Conservation (phyloP, 176 grass and related monocot genomes). For the Tuctoria greenei region DNA sequence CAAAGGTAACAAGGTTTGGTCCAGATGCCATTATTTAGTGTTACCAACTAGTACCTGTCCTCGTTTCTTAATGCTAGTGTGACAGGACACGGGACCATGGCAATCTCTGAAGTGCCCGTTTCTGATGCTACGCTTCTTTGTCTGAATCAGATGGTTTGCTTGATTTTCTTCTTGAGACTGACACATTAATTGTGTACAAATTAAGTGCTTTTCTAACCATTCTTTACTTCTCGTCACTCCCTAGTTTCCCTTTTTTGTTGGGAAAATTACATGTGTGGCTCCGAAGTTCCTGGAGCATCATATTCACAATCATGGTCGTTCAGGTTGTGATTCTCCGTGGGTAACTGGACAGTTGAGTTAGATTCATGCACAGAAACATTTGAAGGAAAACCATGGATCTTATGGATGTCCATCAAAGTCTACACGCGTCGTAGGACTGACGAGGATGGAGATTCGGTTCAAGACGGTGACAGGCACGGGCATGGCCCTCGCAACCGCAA, state of each 20-base stretch:
- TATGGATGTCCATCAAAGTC: conserved; percentile 17
- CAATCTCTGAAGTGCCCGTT: neutral
- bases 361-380: neutral
- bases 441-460: conserved; percentile 33
- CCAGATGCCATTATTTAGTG: neutral
- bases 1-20: neutral
- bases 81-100: neutral
- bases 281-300: neutral
- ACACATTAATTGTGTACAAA: neutral
- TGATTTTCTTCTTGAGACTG: neutral
- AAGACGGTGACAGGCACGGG: neutral
- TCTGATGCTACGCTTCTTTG: neutral
- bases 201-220: neutral
- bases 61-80: neutral
- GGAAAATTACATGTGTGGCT: too few relatives aligned
- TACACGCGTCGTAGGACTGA: conserved; percentile 47
- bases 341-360: neutral
- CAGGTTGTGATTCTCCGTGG: neutral
- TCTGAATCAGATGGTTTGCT: neutral
- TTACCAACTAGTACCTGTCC: neutral
- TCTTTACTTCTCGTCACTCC: neutral
- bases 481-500: neutral
- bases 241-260: neutral
- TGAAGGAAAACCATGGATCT: neutral
- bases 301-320: neutral